Evolutionary conservation across 441 rosid species (phyloP).

Genomic region (Bocquillonia castaneifolia): DNA sequence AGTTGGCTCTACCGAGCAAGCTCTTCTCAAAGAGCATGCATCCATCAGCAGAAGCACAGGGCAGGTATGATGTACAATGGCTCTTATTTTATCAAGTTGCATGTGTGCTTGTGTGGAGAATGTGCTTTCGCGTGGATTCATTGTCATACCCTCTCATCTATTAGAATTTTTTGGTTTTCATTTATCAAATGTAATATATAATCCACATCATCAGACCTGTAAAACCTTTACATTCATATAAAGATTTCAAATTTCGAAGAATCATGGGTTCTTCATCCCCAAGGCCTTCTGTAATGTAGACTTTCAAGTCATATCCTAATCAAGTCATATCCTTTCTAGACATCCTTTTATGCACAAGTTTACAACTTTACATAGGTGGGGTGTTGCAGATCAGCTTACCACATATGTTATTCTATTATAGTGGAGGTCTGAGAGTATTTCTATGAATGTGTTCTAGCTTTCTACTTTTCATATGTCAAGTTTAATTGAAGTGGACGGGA

Average conservation of each 20-base stretch:
- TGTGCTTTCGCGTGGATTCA: not conserved
- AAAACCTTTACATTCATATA: not conserved
- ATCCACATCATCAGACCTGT: not conserved
- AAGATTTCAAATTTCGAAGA: not conserved
- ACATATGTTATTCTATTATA: not conserved
- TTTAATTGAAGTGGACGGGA: too few species aligned
- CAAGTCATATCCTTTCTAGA: not conserved
- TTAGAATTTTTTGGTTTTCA: not conserved
- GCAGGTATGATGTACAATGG: constrained; percentile 47
- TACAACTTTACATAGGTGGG: not conserved
- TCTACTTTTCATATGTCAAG: too few species aligned
- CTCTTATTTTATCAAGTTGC: not conserved
- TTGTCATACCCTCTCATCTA: not conserved
- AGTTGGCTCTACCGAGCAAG: constrained; percentile 61
- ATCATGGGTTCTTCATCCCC: not conserved
- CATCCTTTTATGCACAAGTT: not conserved
- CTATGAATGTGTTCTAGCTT: not conserved
- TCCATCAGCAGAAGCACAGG: constrained; percentile 75
- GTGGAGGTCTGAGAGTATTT: not conserved
- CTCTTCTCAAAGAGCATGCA: constrained; percentile 74
- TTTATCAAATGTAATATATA: too few species aligned
- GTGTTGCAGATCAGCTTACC: not conserved
- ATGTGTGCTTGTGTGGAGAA: not conserved
- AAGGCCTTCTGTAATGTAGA: not conserved
- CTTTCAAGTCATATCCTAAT: not conserved